Evolutionary conservation across 2,329 filamentous ascomycete genomes (phyloP), one percentile per base, ranked within the genome.

Genomic region (Epichloe scottii): DNA sequence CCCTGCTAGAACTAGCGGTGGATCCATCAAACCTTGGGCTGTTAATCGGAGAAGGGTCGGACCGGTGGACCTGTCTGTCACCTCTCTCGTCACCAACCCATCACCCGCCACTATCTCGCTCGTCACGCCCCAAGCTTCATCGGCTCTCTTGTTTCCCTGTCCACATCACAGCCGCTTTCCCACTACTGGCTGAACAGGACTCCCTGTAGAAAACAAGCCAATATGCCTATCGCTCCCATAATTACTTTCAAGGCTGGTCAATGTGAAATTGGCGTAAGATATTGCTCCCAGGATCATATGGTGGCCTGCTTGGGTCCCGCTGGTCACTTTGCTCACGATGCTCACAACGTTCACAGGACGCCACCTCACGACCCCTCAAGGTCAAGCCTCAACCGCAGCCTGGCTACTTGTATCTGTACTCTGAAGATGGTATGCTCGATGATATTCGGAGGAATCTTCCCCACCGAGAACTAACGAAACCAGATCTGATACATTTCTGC

Each of bases 181-280:
- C 34, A 37, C 35, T 35, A 49, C 41, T 42, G 38, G 26, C 23
- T 26, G 21, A 19, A 15, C 39, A 17, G 39, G 35, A 49, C 42
- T 33, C n/a, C 34, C 15, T 26, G 34, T 42, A 41, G 19, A 46
- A 46, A 46, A 55, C 38, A 19, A 52, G 48, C 19, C 51, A 57
- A 54, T 57, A 96, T 95, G 89, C 88, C 90, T 56, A 82, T 88
- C 69, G 68, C 77, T 59, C 89, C 91, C 34, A 79, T 95, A 64
- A 90, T 97, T 66, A 95, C 89, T 15, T 97, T 97, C 79, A 96
- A 95, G 77, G 91, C 91, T 57, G 91, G 91, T 68, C 81, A 80
- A 67, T 97, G 91, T 71, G 83, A 93, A 49, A 67, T 91, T 54
- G 84, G 90, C 66, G 89, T 95, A 72, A 64, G 85, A 49, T 40